These are phyloP conservation scores for Elymus sibiricus DNA, from an alignment of 176 grass and related monocot species.

Conservation along the genomic window DNA sequence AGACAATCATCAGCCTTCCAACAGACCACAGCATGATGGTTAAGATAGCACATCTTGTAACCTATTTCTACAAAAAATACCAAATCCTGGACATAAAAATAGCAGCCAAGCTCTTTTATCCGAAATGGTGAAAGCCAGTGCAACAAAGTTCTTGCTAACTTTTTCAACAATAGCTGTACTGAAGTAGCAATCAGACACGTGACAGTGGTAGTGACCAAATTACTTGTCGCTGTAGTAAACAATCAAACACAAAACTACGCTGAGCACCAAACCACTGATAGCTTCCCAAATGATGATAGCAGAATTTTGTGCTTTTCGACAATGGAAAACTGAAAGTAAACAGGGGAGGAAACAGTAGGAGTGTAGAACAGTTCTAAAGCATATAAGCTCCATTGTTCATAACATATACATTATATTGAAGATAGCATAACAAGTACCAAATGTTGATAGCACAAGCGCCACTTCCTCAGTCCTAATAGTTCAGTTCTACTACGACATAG, in stretches of 20 bases:
- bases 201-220: not conserved
- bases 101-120: not conserved
- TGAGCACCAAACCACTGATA: not conserved
- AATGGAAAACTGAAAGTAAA: not conserved
- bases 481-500: not conserved
- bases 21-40: not conserved
- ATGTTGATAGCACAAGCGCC: not conserved
- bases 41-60: not conserved
- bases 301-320: not conserved
- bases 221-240: not conserved
- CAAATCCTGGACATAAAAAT: not conserved
- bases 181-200: not conserved
- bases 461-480: not conserved
- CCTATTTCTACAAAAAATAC: not conserved
- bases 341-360: not conserved
- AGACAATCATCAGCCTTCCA: too few relatives aligned
- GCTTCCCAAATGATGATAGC: not conserved
- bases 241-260: not conserved
- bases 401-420: not conserved
- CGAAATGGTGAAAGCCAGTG: not conserved
- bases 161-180: not conserved
- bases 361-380: not conserved
- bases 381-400: not conserved
- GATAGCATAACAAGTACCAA: not conserved
- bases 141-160: too few relatives aligned